Conservation (phyloP, 345 rosid species). For the Gossypium stocksii region DNA sequence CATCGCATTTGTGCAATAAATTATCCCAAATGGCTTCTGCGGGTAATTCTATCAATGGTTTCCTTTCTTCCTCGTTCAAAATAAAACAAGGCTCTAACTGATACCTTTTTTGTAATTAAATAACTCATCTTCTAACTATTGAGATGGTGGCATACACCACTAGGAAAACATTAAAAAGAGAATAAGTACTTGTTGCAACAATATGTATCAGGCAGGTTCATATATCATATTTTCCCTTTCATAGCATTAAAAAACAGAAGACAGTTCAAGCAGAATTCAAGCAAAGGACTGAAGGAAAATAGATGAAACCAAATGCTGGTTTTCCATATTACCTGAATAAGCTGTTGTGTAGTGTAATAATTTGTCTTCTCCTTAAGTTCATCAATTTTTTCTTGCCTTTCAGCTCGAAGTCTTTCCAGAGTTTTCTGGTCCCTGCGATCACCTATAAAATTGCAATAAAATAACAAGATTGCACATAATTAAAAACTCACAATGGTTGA, state of each 20-base stretch:
- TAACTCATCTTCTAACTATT: background rate
- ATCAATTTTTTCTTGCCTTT: conserved; percentile 82
- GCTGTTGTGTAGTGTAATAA: conserved; percentile 84
- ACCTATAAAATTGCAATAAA: conserved; percentile 35
- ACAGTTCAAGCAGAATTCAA: background rate
- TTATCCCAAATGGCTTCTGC: background rate
- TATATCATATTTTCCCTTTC: background rate
- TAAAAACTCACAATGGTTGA: background rate
- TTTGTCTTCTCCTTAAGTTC: conserved; percentile 95
- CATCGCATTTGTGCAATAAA: background rate
- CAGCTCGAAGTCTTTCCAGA: conserved; percentile 77
- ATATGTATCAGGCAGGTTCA: background rate
- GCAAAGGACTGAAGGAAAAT: background rate
- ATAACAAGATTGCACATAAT: background rate
- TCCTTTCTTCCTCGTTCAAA: background rate
- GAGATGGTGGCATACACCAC: background rate
- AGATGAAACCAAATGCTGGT: background rate
- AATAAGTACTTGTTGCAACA: background rate
- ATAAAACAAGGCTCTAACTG: background rate
- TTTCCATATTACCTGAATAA: conserved; percentile 65
- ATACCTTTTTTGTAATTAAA: background rate
- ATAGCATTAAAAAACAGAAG: conserved; percentile 5
- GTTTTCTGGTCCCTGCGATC: conserved; percentile 79
- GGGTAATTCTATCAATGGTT: background rate
- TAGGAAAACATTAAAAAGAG: background rate